A percentile compares a stretch with the other conserved stretches of the same genome.
Conservation (phyloP, 257 asterid genomes). For the Solanum virginianum region DNA sequence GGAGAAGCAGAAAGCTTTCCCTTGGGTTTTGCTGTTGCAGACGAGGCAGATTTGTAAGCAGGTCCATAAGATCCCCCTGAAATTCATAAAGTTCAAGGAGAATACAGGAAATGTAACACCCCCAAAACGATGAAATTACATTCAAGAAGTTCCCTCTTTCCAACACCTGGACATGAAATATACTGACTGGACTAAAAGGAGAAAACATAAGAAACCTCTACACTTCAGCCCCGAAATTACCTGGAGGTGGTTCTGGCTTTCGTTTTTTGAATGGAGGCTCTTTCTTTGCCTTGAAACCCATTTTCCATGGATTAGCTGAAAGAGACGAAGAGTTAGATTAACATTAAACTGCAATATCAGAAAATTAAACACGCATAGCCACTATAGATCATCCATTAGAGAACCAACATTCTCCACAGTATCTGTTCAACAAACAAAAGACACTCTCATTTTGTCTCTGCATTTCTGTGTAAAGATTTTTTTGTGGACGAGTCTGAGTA, state of each 20-base stretch:
- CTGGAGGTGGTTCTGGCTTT: conserved; percentile 58
- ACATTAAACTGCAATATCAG: neutral
- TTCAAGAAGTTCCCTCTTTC: neutral
- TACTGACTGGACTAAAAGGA: neutral
- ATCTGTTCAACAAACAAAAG: neutral
- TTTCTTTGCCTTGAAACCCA: conserved; percentile 39
- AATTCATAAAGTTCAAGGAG: neutral
- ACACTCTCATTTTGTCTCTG: neutral
- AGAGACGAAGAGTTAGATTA: conserved; percentile 3
- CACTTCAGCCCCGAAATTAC: conserved; percentile 28
- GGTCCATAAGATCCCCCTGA: conserved; percentile 59
- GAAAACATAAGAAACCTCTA: conserved; percentile 7
- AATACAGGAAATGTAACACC: neutral
- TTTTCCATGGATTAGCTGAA: conserved; percentile 66
- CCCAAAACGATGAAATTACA: neutral
- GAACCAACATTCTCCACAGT: neutral
- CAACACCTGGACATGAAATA: neutral
- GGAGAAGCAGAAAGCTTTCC: conserved; percentile 61
- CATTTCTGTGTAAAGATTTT: neutral
- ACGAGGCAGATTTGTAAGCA: conserved; percentile 41
- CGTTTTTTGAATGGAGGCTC: conserved; percentile 78
- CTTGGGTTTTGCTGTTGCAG: conserved; percentile 42
- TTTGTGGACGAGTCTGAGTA: neutral
- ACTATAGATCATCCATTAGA: neutral
- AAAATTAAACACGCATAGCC: neutral